Percentiles rank a stretch among this genome's conserved stretches.
These are phyloP conservation scores for Ascochyta lentis DNA, from an alignment of 2,329 filamentous ascomycete species.

Conservation along the genomic window DNA sequence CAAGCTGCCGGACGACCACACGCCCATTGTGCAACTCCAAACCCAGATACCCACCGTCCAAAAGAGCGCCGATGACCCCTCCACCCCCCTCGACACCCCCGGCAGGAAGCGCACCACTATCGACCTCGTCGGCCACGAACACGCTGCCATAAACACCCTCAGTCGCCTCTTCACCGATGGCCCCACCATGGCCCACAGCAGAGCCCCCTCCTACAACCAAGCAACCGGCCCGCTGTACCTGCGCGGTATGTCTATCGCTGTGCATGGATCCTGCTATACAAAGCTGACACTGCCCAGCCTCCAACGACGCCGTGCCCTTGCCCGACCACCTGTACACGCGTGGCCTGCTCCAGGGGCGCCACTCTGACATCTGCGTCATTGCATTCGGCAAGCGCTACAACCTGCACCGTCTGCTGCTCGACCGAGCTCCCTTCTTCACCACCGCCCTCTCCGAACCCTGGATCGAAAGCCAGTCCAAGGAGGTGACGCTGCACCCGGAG, in stretches of 20 bases:
- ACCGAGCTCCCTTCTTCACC: slow-evolving; percentile 63
- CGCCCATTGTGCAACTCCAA: slow-evolving; percentile 40
- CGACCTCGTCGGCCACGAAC: slow-evolving; percentile 44
- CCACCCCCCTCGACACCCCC: slow-evolving; percentile 46
- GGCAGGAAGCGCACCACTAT: slow-evolving; percentile 30
- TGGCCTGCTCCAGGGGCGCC: slow-evolving; percentile 59
- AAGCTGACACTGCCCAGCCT: slow-evolving; percentile 33
- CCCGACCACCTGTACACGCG: slow-evolving; percentile 60
- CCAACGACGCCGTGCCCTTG: slow-evolving; percentile 51
- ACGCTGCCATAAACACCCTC: slow-evolving; percentile 53
- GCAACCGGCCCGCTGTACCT: slow-evolving; percentile 44
- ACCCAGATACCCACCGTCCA: slow-evolving; percentile 52
- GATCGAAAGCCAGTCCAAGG: slow-evolving; percentile 60
- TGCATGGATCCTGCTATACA: no score
- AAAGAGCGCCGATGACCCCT: slow-evolving; percentile 59
- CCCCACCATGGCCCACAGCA: slow-evolving; percentile 45
- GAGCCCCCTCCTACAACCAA: slow-evolving; percentile 52
- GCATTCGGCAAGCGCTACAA: slow-evolving; percentile 61
- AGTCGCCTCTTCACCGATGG: slow-evolving; percentile 55
- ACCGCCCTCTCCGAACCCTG: slow-evolving; percentile 63
- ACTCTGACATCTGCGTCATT: slow-evolving; percentile 62
- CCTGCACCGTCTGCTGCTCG: slow-evolving; percentile 62
- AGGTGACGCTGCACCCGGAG: slow-evolving; percentile 60
- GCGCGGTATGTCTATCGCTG: slow-evolving; percentile 30
- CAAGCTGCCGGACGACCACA: slow-evolving; percentile 36